Evolutionary conservation across 192 early-diverging fungal species (phyloP).

Genomic region (Coemansia sp.): DNA sequence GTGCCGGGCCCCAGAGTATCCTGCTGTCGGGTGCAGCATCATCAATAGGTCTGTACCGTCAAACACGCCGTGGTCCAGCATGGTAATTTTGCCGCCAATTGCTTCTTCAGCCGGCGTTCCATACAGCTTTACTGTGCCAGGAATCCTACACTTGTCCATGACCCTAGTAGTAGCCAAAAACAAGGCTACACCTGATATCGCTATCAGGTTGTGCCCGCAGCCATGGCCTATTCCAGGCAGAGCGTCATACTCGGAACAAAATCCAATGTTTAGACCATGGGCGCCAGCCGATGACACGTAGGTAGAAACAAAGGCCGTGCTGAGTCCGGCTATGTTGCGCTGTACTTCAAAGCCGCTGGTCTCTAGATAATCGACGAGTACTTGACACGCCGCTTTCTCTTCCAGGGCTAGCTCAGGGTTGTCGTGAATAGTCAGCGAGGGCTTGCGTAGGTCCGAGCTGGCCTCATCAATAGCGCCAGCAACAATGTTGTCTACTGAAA

Average conservation of each 20-base stretch:
- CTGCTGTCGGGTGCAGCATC: slow-evolving; percentile 80
- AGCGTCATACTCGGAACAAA: slow-evolving; percentile 70
- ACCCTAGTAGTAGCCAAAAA: slow-evolving; percentile 57
- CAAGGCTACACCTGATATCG: slow-evolving; percentile 66
- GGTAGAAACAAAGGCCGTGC: slow-evolving; percentile 78
- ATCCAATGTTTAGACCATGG: slow-evolving; percentile 58
- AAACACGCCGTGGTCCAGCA: slow-evolving; percentile 72
- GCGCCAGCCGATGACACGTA: slow-evolving; percentile 49
- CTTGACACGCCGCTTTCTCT: slow-evolving; percentile 62
- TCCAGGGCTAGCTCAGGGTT: slow-evolving; percentile 62
- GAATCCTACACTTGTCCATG: slow-evolving; percentile 48
- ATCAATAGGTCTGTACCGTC: slow-evolving; percentile 70
- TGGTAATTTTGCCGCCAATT: slow-evolving; percentile 71
- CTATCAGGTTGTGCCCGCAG: slow-evolving; percentile 78
- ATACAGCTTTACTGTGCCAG: slow-evolving; percentile 68
- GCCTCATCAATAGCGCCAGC: slow-evolving; percentile 22
- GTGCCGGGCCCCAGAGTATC: slow-evolving; percentile 55
- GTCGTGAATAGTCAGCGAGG: slow-evolving; percentile 58
- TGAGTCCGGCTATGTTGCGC: slow-evolving; percentile 62
- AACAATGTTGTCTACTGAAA: slow-evolving; percentile 24
- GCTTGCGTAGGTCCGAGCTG: slow-evolving; percentile 31
- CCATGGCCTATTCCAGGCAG: slow-evolving; percentile 68
- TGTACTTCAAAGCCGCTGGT: slow-evolving; percentile 65
- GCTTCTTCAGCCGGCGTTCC: slow-evolving; percentile 81
- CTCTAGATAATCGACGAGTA: slow-evolving; percentile 70